These are phyloP conservation scores for Ampelocalamus luodianensis DNA, from an alignment of 176 grass and related monocot species.

Conservation along the genomic window DNA sequence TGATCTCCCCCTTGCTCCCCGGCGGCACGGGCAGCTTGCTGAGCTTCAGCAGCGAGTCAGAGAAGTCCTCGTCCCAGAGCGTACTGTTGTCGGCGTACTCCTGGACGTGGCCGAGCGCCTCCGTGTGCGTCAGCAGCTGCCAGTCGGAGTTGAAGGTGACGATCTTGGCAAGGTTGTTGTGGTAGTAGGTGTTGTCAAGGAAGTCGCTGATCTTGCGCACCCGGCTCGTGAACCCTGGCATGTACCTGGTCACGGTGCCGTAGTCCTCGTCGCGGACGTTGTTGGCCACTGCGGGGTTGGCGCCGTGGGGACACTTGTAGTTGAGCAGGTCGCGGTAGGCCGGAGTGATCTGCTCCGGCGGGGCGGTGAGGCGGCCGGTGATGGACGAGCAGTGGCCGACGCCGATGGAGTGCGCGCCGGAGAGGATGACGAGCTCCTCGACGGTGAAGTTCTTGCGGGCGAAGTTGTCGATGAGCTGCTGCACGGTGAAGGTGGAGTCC, in stretches of 20 bases:
- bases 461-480: constrained; percentile 47
- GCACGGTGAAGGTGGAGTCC: constrained; percentile 34
- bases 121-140: constrained; percentile 35
- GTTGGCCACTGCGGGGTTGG: constrained; percentile 10
- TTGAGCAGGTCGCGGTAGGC: constrained; percentile 46
- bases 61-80: constrained; percentile 54
- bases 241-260: constrained; percentile 1
- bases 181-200: constrained; percentile 54
- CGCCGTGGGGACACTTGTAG: constrained; percentile 36
- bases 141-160: constrained; percentile 66
- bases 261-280: constrained; percentile 43
- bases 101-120: constrained; percentile 36
- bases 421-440: constrained; percentile 69
- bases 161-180: constrained; percentile 46
- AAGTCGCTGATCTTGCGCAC: constrained; percentile 36
- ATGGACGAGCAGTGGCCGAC: constrained; percentile 61
- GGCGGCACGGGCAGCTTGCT: constrained; percentile 54
- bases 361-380: constrained; percentile 51
- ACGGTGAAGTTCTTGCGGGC: constrained; percentile 54
- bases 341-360: constrained; percentile 17
- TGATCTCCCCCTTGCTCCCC: constrained; percentile 63
- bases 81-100: constrained; percentile 46
- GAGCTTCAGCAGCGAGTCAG: constrained; percentile 59
- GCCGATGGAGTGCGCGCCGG: constrained; percentile 79
- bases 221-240: constrained; percentile 44